phyloP scores from a whole-genome alignment of 805 yeast genomes.

The Pichia exigua region DNA sequence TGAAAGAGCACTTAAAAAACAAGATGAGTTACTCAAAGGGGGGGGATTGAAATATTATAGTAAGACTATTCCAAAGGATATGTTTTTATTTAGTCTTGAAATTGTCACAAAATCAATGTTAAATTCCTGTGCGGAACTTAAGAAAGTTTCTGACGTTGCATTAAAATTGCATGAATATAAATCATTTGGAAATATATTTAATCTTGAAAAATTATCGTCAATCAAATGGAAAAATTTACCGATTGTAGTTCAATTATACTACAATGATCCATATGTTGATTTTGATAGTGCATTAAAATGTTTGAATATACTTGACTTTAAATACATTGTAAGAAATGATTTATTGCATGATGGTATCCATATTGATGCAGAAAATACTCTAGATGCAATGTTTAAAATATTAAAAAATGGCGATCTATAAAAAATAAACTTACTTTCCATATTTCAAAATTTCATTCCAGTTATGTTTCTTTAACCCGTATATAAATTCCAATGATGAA shows the following conservation, averaged over 20 bases:
- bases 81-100: slow-evolving; percentile 18
- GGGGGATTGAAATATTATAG: not conserved
- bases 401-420: not conserved
- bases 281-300: not conserved
- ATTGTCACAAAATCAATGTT: slow-evolving; percentile 8
- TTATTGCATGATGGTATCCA: not conserved
- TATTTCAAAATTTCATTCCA: not conserved
- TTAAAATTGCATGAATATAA: not conserved
- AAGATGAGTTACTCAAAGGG: not conserved
- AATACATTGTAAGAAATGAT: not conserved
- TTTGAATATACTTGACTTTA: not conserved
- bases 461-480: not conserved
- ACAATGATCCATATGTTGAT: not conserved
- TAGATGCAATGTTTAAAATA: not conserved
- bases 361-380: not conserved
- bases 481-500: not conserved
- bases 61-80: not conserved
- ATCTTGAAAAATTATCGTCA: not conserved
- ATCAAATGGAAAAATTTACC: not conserved
- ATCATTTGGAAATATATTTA: not conserved
- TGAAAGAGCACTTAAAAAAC: slow-evolving; percentile 21
- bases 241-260: not conserved
- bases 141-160: slow-evolving; percentile 22
- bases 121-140: not conserved
- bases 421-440: not conserved